A percentile compares a stretch with the other conserved stretches of the same genome.
phyloP scores from a whole-genome alignment of 306 rosid species.

The Amphicarpaea edgeworthii region DNA sequence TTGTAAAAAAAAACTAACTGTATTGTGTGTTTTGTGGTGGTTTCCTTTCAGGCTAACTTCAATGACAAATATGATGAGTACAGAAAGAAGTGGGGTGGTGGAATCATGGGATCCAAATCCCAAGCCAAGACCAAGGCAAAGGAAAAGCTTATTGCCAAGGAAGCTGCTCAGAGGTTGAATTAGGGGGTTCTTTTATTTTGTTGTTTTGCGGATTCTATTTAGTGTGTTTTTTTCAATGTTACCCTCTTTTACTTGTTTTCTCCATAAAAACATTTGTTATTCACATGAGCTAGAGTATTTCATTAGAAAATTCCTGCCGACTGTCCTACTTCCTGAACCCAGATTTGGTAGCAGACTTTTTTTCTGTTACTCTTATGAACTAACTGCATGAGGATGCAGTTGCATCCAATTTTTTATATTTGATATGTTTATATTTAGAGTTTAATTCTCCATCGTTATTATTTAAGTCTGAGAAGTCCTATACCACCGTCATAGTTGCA shows the following conservation, averaged over 20 bases:
- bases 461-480: too few relatives aligned
- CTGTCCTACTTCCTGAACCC: neutral
- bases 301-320: neutral
- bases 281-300: conserved; percentile 17
- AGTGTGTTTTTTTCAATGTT: neutral
- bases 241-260: neutral
- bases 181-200: conserved; percentile 42
- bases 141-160: conserved; percentile 78
- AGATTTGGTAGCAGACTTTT: neutral
- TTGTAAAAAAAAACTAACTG: neutral
- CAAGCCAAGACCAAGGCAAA: conserved; percentile 84
- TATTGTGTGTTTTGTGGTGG: neutral
- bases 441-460: too few relatives aligned
- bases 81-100: conserved; percentile 91
- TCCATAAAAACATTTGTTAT: conserved; percentile 22
- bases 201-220: neutral
- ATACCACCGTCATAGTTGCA: too few relatives aligned
- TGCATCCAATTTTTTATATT: conserved; percentile 2
- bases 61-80: conserved; percentile 82
- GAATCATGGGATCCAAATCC: conserved; percentile 89
- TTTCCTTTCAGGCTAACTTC: conserved; percentile 71
- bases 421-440: too few relatives aligned
- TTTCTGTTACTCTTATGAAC: neutral
- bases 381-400: neutral
- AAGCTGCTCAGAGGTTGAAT: conserved; percentile 78